Evolutionary conservation across 2,329 filamentous ascomycete species (phyloP), one percentile per base, ranked within the genome.

Genomic region (Pestalotiopsis fici): DNA sequence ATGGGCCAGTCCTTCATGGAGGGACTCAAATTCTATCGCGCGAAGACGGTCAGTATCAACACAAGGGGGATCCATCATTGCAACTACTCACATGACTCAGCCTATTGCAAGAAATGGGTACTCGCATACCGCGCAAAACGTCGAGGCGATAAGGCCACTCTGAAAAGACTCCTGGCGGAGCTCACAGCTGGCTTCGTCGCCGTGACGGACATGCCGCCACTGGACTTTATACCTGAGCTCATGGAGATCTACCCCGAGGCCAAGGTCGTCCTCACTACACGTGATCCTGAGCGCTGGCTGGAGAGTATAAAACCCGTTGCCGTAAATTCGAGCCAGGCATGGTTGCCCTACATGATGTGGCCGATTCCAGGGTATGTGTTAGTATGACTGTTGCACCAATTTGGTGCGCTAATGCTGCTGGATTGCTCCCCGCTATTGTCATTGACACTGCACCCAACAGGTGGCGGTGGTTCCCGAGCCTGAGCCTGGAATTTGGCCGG

Each of bases 171-270:
- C 12, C 68, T 79, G 21, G 71, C 72, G 55, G 65, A 72, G 50
- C 63, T 72, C 12, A 67, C 74, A 7, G 73, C 75, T 31, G 81
- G 81, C 11, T 83, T 79, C 67, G 79, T 78, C 2, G 80, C 79
- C 11, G 76, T 77, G 21, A 81, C 80, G 21, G 82, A 83, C 69
- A 67, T 76, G 6, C 81, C 82, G 1, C 74, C 75, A 2, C 74
- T 73, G 21, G 75, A 78, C 47, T 74, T 82, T 18, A 74, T 81
- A 15, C 74, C 76, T 27, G 80, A 83, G 60, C 70, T 83, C 27
- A 31, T 64, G 27, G 65, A 63, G 4, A 50, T 67, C 15, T 67
- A 64, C 66, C 81, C 82, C 0, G 74, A 82, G 39, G 81, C 82
- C n/a, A 78, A 77, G 56, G 79, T 83, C 18, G 78, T 83, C 23